These are phyloP conservation scores for Brassica rapa DNA, from an alignment of 345 rosid species.

Conservation along the genomic window DNA sequence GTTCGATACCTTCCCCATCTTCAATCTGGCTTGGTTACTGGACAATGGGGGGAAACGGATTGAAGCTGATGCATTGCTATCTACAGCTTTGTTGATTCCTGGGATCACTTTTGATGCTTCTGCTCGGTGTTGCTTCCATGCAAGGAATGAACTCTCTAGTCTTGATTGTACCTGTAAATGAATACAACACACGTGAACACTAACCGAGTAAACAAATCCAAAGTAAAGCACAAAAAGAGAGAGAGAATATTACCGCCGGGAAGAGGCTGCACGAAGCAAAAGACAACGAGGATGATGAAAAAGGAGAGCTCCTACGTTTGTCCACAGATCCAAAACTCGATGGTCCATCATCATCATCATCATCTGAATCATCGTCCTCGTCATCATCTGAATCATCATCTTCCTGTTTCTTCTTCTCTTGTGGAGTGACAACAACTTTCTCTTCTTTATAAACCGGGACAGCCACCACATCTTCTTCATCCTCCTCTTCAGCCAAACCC, in stretches of 20 bases:
- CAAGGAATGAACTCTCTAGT: conserved; percentile 52
- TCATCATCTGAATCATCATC: conserved; percentile 39
- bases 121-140: conserved; percentile 52
- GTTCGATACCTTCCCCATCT: conserved; percentile 39
- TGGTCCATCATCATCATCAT: conserved; percentile 53
- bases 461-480: conserved; percentile 38
- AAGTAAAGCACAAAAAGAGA: background rate
- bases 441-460: conserved; percentile 39
- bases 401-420: conserved; percentile 37
- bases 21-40: conserved; percentile 44
- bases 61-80: conserved; percentile 3
- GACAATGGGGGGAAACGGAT: conserved; percentile 45
- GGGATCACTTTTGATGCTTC: conserved; percentile 27
- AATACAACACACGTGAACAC: background rate
- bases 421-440: conserved; percentile 35
- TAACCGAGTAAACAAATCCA: background rate
- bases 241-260: conserved; percentile 58
- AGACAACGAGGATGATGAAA: conserved; percentile 69
- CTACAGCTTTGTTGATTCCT: conserved; percentile 25
- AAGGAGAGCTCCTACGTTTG: conserved; percentile 53
- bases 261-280: conserved; percentile 68
- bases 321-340: conserved; percentile 86
- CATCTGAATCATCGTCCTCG: conserved; percentile 41
- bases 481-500: conserved; percentile 53
- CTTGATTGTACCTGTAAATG: conserved; percentile 62